Conservation (phyloP, 371 early-diverging fungal species). For the Cokeromyces recurvatus region DNA sequence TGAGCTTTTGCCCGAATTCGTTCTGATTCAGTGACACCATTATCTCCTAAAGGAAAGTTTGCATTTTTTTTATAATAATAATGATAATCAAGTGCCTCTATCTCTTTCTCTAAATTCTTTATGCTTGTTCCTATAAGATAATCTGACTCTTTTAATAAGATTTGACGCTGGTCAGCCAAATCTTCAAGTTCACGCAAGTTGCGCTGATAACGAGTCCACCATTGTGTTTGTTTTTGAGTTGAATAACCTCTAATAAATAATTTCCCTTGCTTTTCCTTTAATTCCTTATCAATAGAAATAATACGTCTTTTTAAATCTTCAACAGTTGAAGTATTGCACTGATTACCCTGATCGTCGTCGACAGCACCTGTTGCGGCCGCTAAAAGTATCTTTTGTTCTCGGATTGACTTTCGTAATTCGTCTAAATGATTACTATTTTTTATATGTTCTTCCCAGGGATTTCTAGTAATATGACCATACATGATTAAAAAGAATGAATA, state of each 20-base stretch:
- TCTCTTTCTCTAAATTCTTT: conserved; percentile 5
- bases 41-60: background rate
- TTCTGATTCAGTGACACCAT: conserved; percentile 24
- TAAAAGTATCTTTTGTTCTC: conserved; percentile 20
- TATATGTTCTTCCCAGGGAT: conserved; percentile 7
- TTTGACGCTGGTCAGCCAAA: conserved; percentile 22
- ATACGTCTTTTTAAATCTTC: conserved; percentile 30
- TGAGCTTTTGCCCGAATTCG: conserved; percentile 34
- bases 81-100: conserved; percentile 5
- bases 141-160: conserved; percentile 30
- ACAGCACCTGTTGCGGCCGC: conserved; percentile 1
- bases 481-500: no score
- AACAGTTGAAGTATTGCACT: background rate
- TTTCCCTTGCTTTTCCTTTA: conserved; percentile 8
- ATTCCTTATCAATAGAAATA: conserved; percentile 13
- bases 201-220: conserved; percentile 27
- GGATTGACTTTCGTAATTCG: conserved; percentile 12
- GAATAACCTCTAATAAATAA: conserved; percentile 5
- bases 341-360: background rate
- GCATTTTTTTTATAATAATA: conserved; percentile 29
- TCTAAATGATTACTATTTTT: background rate
- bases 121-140: conserved; percentile 28
- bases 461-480: background rate
- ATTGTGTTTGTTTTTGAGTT: conserved; percentile 9
- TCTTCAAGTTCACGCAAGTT: conserved; percentile 33